A percentile compares a stretch with the other conserved stretches of the same genome.
Conservation (phyloP, 2,329 filamentous ascomycete species). For the Blumeria hordei region DNA sequence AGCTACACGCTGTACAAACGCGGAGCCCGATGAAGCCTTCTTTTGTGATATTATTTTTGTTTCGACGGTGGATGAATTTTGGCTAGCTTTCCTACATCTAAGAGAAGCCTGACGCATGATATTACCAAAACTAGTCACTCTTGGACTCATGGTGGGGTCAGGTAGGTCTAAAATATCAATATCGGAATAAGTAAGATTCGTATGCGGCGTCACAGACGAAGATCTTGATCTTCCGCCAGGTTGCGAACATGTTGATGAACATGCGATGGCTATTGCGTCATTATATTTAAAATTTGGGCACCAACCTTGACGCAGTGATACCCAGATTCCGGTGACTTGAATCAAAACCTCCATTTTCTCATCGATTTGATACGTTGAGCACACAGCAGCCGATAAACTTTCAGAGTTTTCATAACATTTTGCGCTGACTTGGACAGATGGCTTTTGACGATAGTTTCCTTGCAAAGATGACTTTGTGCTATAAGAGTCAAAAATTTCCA, state of each 20-base stretch:
- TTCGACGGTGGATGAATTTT: conserved; percentile 5
- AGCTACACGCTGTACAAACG: conserved; percentile 19
- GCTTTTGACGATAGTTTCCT: conserved; percentile 19
- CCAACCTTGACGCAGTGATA: conserved; percentile 23
- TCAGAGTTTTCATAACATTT: not conserved
- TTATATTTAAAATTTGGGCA: conserved; percentile 17
- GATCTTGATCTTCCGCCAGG: conserved; percentile 7
- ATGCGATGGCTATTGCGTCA: conserved; percentile 9
- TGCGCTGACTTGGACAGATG: conserved; percentile 3
- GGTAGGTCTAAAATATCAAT: conserved; percentile 7
- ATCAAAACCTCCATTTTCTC: conserved; percentile 24
- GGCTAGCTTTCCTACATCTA: conserved; percentile 5
- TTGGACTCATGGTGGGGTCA: conserved; percentile 6
- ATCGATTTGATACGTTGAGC: conserved; percentile 18
- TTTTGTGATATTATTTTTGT: conserved; percentile 15
- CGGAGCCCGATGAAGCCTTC: conserved; percentile 22
- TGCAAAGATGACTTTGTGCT: conserved; percentile 27
- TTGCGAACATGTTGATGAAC: conserved; percentile 1
- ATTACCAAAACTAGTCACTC: conserved; percentile 6
- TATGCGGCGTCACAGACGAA: conserved; percentile 10
- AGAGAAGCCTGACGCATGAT: conserved; percentile 8
- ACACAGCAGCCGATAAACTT: conserved; percentile 11
- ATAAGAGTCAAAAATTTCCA: conserved; percentile 49
- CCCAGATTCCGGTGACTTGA: conserved; percentile 26
- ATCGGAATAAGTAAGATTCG: conserved; percentile 4